phyloP scores from a whole-genome alignment of 2,329 filamentous ascomycete species.

The Xylaria sp. region DNA sequence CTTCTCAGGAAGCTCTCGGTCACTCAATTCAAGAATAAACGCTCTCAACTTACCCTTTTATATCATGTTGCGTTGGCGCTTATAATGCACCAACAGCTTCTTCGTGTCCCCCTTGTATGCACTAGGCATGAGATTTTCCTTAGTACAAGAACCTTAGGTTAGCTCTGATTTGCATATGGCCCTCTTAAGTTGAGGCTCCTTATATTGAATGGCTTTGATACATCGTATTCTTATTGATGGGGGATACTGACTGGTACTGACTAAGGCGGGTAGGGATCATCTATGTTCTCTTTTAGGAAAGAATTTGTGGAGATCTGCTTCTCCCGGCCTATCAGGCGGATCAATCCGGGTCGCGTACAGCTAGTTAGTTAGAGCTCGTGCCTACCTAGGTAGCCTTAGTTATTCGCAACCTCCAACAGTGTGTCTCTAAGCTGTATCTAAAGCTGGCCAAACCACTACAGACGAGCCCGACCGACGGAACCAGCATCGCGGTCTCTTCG shows the following conservation, averaged over 20 bases:
- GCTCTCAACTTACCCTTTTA: background rate
- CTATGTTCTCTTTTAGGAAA: background rate
- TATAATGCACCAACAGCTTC: no score
- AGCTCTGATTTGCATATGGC: no score
- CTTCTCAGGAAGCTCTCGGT: background rate
- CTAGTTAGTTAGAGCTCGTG: background rate
- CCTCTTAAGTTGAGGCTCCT: no score
- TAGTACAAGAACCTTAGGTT: no score
- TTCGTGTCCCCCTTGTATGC: no score
- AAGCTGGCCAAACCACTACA: constrained; percentile 9
- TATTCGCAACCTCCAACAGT: background rate
- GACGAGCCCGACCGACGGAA: constrained; percentile 18
- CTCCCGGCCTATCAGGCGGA: constrained; percentile 7
- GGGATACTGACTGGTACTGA: no score
- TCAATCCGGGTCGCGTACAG: background rate
- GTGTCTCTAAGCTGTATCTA: background rate
- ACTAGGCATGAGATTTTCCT: no score
- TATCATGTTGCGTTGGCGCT: background rate
- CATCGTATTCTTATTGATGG: no score
- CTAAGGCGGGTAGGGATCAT: background rate
- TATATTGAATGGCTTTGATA: no score
- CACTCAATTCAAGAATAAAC: background rate
- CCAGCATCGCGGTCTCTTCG: constrained; percentile 12
- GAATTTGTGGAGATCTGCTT: constrained; percentile 9
- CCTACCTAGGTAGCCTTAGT: background rate